Conservation (phyloP, 202 grass and related monocot genomes). For the Digitaria exilis region DNA sequence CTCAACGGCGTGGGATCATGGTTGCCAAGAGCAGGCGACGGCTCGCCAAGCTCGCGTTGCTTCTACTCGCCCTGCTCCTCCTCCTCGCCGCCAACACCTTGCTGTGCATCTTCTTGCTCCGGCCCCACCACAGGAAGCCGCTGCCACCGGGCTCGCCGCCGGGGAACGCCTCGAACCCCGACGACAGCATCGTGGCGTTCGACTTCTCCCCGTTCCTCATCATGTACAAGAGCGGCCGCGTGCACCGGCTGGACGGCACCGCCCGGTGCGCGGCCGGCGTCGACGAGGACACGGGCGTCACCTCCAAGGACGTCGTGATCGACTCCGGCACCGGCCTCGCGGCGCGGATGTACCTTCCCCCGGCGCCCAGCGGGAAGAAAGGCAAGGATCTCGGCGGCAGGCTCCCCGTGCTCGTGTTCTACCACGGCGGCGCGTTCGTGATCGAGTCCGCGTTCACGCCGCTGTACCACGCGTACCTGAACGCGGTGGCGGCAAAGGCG, state of each 20-base stretch:
- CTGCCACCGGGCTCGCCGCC: neutral
- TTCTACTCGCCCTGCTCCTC: constrained; percentile 35
- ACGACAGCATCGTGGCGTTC: constrained; percentile 63
- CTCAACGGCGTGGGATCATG: constrained; percentile 38
- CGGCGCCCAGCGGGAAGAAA: neutral
- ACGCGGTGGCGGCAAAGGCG: constrained; percentile 36
- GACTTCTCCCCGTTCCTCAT: constrained; percentile 81
- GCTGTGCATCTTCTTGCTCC: constrained; percentile 52
- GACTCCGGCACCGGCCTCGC: constrained; percentile 47
- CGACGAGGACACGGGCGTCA: constrained; percentile 57
- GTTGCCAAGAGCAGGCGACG: constrained; percentile 45
- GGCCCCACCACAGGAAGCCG: constrained; percentile 17
- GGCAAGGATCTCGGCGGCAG: no score
- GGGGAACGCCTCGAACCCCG: constrained; percentile 34
- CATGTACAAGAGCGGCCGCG: constrained; percentile 71
- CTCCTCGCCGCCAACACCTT: constrained; percentile 50
- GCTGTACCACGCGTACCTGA: constrained; percentile 63
- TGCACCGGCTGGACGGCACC: constrained; percentile 61
- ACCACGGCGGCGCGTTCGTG: constrained; percentile 71
- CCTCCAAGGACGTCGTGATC: constrained; percentile 84
- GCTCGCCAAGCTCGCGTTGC: constrained; percentile 45
- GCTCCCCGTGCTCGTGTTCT: constrained; percentile 57
- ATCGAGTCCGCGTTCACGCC: constrained; percentile 71
- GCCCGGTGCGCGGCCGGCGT: constrained; percentile 49
- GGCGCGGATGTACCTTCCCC: constrained; percentile 72